Evolutionary conservation across 2,329 filamentous ascomycete genomes (phyloP), one percentile per base, ranked within the genome.

Genomic region (Macrophomina tecta): DNA sequence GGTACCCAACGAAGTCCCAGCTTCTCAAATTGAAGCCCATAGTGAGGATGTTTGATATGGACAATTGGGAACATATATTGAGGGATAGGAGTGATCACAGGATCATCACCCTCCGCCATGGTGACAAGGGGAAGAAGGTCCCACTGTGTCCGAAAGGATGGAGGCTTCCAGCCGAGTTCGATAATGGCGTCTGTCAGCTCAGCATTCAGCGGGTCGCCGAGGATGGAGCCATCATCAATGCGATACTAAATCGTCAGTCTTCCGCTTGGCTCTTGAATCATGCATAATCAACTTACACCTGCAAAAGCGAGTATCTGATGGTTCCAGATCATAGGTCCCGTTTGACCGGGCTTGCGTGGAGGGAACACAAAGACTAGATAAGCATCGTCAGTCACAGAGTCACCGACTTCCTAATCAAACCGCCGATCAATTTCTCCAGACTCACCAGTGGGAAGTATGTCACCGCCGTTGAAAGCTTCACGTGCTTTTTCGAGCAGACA

Each of bases 51-150:
- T 8, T 62, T 68, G 53, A 75, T 73, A 5, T 68, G 61, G 23
- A 75, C 69, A 30, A 70, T 52, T 16, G 66, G 68, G 49, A 69
- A 62, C 32, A 72, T 63, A 18, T 68, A 49, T 2, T 38, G 40
- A 6, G 72, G 67, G 16, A 75, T 38, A 23, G 71, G 70, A 4
- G 69, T 70, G 40, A 75, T 71, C 36, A 52, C 68, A 1, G 73
- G 72, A 16, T 42, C 55, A 46, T 75, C 72, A 16, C 69, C 71
- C 28, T 72, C 70, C 5, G 73, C 73, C 73, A 74, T 72, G 8
- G 71, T 71, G 30, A 75, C 71, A 14, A 75, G 65, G 18, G 73
- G 72, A 23, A 75, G 69, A 12, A 75, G 65, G 65, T 75, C 73
- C 72, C 72, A 75, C 28, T 68, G 67, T 11, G 69, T 70, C 30